These are phyloP conservation scores for Pestalotiopsis fici DNA, from an alignment of 2,329 filamentous ascomycete genomes.

Conservation along the genomic window DNA sequence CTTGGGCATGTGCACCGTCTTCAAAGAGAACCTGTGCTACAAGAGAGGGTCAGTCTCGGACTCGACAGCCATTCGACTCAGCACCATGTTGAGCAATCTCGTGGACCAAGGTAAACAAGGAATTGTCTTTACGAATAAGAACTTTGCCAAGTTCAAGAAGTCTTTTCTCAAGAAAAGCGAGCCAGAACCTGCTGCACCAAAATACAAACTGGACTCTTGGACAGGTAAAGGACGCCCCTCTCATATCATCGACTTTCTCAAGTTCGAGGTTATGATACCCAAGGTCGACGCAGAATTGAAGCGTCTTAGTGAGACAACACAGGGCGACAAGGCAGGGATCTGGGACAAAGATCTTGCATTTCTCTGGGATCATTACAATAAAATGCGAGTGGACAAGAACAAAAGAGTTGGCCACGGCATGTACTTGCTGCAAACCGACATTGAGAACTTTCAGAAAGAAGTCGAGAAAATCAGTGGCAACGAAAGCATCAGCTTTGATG, in stretches of 20 bases:
- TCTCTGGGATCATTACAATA: background rate
- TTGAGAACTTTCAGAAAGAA: background rate
- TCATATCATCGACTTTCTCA: slow-evolving; percentile 66
- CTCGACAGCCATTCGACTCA: slow-evolving; percentile 46
- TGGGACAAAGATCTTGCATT: slow-evolving; percentile 38
- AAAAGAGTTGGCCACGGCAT: background rate
- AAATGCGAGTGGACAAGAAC: background rate
- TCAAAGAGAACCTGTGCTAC: slow-evolving; percentile 66
- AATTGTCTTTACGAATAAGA: slow-evolving; percentile 43
- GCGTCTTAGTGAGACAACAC: slow-evolving; percentile 27
- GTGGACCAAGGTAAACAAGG: slow-evolving; percentile 62
- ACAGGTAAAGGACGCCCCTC: slow-evolving; percentile 19
- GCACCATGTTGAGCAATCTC: slow-evolving; percentile 51
- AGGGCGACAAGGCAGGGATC: slow-evolving; percentile 17
- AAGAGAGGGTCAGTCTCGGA: slow-evolving; percentile 50
- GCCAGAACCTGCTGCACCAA: slow-evolving; percentile 31
- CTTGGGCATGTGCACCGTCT: slow-evolving; percentile 65
- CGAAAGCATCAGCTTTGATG: background rate
- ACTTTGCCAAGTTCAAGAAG: slow-evolving; percentile 40
- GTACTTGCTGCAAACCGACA: background rate
- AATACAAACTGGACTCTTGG: slow-evolving; percentile 43
- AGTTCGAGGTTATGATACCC: slow-evolving; percentile 51
- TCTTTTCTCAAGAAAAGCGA: slow-evolving; percentile 19
- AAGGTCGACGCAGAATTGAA: slow-evolving; percentile 38
- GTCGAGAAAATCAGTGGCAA: background rate